phyloP scores from a whole-genome alignment of 1,139 yeast genomes.

The Kurtzmaniella quercitrusa region DNA sequence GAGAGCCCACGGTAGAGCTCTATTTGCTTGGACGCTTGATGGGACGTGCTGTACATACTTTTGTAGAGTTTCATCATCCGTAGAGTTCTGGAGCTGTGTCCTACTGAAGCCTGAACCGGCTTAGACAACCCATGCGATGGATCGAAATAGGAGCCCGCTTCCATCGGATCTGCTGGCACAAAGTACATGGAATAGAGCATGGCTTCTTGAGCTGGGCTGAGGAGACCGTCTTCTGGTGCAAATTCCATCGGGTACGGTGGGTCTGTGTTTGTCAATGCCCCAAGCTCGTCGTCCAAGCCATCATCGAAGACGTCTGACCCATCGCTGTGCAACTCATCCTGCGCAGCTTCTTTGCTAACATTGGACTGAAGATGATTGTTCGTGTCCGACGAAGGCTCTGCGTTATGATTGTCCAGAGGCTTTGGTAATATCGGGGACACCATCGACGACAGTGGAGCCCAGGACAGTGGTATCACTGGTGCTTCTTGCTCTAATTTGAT shows the following conservation, averaged over 20 bases:
- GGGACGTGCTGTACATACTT: background rate
- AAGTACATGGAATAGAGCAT: slow-evolving; percentile 35
- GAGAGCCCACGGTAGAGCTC: background rate
- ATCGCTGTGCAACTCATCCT: slow-evolving; percentile 4
- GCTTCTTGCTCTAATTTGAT: background rate
- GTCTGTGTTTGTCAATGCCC: slow-evolving; percentile 4
- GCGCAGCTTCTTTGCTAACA: background rate
- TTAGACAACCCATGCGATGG: slow-evolving; percentile 13
- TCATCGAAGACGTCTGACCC: slow-evolving; percentile 25
- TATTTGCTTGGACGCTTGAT: background rate
- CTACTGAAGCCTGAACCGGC: slow-evolving; percentile 8
- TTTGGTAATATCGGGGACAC: too few relatives aligned
- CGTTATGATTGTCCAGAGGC: too few relatives aligned
- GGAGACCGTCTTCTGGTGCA: slow-evolving; percentile 22
- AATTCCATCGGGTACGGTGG: slow-evolving; percentile 11
- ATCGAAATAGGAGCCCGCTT: slow-evolving; percentile 15
- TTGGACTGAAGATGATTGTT: background rate
- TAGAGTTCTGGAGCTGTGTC: slow-evolving; percentile 14
- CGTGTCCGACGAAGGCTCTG: background rate
- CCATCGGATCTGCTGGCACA: slow-evolving; percentile 19
- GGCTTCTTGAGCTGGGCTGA: slow-evolving; percentile 22
- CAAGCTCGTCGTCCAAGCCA: slow-evolving; percentile 24
- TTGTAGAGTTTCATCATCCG: background rate
- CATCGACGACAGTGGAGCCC: too few relatives aligned
- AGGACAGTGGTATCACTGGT: too few relatives aligned